phyloP scores from a whole-genome alignment of 1,284 basidiomycete genomes.

The Acaromyces ingoldii region DNA sequence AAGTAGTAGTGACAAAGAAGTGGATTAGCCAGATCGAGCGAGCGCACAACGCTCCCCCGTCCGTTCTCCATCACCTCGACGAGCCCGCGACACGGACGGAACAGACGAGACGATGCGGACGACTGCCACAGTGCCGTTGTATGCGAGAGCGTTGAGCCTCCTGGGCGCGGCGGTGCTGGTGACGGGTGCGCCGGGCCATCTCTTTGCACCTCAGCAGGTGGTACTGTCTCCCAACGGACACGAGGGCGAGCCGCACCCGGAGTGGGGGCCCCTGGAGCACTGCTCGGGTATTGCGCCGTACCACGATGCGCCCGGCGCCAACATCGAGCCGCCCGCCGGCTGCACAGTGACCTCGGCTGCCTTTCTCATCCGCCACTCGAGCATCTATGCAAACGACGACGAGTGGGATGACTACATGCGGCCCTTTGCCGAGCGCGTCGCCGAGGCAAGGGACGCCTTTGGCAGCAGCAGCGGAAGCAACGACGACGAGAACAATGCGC shows the following conservation, averaged over 20 bases:
- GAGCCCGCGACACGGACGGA: too few species aligned
- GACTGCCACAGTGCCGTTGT: too few species aligned
- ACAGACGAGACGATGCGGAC: too few species aligned
- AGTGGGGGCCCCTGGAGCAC: constrained; percentile 13
- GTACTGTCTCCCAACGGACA: background rate
- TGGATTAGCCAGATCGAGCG: too few species aligned
- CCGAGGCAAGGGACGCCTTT: background rate
- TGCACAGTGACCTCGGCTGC: constrained; percentile 31
- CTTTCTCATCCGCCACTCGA: constrained; percentile 48
- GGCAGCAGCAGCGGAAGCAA: constrained; percentile 20
- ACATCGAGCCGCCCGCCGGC: constrained; percentile 20
- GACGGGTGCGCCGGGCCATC: too few species aligned
- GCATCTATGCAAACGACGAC: constrained; percentile 54
- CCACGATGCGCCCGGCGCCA: constrained; percentile 34
- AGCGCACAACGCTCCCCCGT: too few species aligned
- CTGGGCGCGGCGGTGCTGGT: too few species aligned
- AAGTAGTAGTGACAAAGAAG: too few species aligned
- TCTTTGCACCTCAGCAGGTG: too few species aligned
- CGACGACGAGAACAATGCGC: constrained; percentile 29
- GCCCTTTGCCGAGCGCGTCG: constrained; percentile 51
- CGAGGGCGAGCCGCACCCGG: background rate
- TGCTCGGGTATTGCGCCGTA: constrained; percentile 22
- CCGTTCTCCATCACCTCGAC: too few species aligned
- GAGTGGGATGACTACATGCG: constrained; percentile 53
- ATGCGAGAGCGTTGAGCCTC: too few species aligned